Evolutionary conservation across 2,329 filamentous ascomycete genomes (phyloP).

Genomic region (Aspergillus thermomutatus): DNA sequence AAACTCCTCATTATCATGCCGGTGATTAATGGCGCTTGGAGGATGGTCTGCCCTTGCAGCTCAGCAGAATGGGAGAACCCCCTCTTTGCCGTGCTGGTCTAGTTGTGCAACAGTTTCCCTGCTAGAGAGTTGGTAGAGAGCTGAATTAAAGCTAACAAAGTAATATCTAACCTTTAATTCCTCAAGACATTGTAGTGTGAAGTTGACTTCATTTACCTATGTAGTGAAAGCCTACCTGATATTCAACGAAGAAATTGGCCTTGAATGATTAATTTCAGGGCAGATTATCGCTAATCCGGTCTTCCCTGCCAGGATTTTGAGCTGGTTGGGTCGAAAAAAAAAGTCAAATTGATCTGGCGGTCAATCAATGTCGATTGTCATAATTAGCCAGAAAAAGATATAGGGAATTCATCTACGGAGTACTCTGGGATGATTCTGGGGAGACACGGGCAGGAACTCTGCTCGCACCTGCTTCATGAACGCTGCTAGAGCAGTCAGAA

Average conservation of each 20-base stretch:
- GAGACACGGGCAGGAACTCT: neutral
- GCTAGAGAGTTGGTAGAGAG: neutral
- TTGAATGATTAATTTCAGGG: neutral
- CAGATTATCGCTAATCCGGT: neutral
- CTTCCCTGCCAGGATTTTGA: neutral
- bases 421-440: neutral
- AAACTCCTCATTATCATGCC: neutral
- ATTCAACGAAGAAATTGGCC: neutral
- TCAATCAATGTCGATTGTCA: neutral
- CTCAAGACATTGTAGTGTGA: neutral
- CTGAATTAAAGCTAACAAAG: neutral
- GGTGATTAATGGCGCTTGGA: neutral
- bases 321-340: neutral
- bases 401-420: neutral
- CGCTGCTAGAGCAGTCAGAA: neutral
- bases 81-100: neutral
- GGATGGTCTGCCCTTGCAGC: constrained; percentile 8
- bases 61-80: neutral
- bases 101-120: neutral
- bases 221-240: no score
- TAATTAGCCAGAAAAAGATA: neutral
- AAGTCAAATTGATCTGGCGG: neutral
- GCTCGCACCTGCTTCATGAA: neutral
- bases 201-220: neutral
- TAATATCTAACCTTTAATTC: neutral